phyloP scores from a whole-genome alignment of 192 early-diverging fungal genomes.

The Rhizophagus sp. region DNA sequence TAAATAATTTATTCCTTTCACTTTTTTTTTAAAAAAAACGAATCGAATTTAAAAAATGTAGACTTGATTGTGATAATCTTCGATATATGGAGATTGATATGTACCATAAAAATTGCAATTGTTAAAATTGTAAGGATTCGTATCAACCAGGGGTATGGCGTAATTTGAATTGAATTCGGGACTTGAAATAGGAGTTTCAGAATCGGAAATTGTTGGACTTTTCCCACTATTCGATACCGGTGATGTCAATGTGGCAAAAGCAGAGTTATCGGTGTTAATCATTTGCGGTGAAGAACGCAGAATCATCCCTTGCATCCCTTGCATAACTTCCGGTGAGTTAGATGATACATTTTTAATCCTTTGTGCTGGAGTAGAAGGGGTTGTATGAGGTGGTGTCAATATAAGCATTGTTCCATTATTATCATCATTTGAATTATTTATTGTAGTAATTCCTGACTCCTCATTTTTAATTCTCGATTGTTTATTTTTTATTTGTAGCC shows the following conservation, averaged over 20 bases:
- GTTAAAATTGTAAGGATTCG: neutral
- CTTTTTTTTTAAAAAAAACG: too few relatives aligned
- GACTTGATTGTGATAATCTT: too few relatives aligned
- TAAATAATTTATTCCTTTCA: too few relatives aligned
- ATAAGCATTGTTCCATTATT: neutral
- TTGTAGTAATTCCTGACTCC: neutral
- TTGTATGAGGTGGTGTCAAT: conserved; percentile 21
- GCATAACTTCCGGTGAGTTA: neutral
- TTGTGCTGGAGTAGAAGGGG: conserved; percentile 15
- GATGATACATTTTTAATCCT: conserved; percentile 1
- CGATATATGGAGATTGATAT: too few relatives aligned
- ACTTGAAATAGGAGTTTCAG: neutral
- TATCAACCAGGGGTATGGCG: neutral
- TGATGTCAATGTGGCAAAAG: neutral
- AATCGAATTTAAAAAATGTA: too few relatives aligned
- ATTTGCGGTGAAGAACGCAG: neutral
- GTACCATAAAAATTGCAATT: neutral
- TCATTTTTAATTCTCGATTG: conserved; percentile 34
- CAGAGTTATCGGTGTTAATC: neutral
- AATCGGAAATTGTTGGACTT: neutral
- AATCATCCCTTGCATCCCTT: neutral
- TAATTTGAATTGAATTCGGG: neutral
- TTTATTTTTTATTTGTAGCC: conserved; percentile 56
- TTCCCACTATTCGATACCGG: neutral
- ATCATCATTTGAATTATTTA: neutral